These are phyloP conservation scores for Scutellaria minor DNA, from an alignment of 257 asterid species.

Conservation along the genomic window DNA sequence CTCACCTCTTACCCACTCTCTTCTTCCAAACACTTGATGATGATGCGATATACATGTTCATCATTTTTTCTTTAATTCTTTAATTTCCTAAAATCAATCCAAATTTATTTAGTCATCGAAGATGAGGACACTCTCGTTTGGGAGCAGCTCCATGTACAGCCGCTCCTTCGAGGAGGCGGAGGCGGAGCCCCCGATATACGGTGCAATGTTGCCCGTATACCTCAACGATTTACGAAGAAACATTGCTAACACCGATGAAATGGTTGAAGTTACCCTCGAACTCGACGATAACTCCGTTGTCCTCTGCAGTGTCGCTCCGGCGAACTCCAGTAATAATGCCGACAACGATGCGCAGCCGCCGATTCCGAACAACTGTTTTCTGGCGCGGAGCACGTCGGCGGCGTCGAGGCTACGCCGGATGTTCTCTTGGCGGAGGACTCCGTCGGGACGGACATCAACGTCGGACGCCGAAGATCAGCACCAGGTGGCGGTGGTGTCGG, in stretches of 20 bases:
- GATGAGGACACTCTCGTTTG: constrained; percentile 56
- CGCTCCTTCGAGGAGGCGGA: constrained; percentile 60
- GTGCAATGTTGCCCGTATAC: constrained; percentile 85
- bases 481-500: constrained; percentile 45
- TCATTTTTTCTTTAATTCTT: background rate
- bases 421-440: constrained; percentile 63
- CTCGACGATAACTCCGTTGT: constrained; percentile 63
- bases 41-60: constrained; percentile 14
- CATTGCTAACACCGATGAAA: constrained; percentile 42
- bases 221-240: constrained; percentile 66
- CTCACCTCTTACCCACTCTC: background rate
- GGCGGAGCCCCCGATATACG: constrained; percentile 39
- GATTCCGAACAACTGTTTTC: constrained; percentile 33
- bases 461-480: constrained; percentile 48
- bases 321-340: background rate
- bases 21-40: background rate
- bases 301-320: constrained; percentile 42
- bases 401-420: constrained; percentile 63
- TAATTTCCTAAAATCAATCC: background rate
- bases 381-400: constrained; percentile 59
- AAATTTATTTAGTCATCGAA: background rate
- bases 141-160: constrained; percentile 59
- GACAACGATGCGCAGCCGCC: background rate
- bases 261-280: constrained; percentile 85
- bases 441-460: constrained; percentile 42